Conservation (phyloP, 2,329 filamentous ascomycete genomes). For the Cercospora sp. region DNA sequence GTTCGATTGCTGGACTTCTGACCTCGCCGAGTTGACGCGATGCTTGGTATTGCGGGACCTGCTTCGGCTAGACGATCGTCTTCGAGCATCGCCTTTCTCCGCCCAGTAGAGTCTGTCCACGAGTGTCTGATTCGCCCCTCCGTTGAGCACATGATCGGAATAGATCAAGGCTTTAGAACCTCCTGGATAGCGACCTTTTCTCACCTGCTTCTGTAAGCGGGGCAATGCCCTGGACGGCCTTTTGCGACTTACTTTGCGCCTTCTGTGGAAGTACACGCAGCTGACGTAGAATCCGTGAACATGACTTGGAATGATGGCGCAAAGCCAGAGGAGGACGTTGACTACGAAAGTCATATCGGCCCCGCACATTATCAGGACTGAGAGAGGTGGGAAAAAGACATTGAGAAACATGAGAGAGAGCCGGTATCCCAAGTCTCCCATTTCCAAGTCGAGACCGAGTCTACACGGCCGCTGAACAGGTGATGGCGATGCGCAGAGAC, state of each 20-base stretch:
- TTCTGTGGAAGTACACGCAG: constrained; percentile 43
- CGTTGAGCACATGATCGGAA: constrained; percentile 41
- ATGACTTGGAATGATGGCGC: constrained; percentile 45
- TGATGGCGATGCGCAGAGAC: not conserved
- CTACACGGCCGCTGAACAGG: not conserved
- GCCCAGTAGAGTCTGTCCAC: constrained; percentile 36
- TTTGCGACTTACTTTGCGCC: constrained; percentile 33
- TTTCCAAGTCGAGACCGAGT: not conserved
- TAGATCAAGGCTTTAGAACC: constrained; percentile 39
- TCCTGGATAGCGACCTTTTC: constrained; percentile 43
- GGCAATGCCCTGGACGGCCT: not conserved
- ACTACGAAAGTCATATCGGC: constrained; percentile 40
- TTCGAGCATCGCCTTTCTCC: constrained; percentile 21
- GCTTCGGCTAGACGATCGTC: not conserved
- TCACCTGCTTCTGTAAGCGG: constrained; percentile 32
- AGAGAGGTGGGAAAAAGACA: constrained; percentile 44
- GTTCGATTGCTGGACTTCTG: not conserved
- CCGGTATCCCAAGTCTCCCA: constrained; percentile 33
- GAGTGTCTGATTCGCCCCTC: constrained; percentile 39
- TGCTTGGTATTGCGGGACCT: not conserved
- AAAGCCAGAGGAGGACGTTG: constrained; percentile 44
- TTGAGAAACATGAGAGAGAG: constrained; percentile 41
- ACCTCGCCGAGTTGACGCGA: not conserved
- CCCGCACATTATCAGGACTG: constrained; percentile 42
- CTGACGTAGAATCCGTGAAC: constrained; percentile 47